These are phyloP conservation scores for Wakefieldia striispora DNA, from an alignment of 768 basidiomycete species.

Conservation along the genomic window DNA sequence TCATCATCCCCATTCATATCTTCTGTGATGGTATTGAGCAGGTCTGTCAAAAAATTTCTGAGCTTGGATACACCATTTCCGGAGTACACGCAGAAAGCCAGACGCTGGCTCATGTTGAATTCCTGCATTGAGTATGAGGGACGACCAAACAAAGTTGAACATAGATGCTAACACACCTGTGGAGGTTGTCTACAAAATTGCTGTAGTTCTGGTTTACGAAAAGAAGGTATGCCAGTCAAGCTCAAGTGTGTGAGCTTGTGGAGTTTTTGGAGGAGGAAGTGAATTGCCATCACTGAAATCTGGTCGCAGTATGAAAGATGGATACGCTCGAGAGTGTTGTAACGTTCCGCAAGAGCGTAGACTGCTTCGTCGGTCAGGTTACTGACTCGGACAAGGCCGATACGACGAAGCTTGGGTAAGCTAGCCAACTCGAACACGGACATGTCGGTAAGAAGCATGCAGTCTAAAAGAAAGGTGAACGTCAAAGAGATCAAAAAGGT, in stretches of 20 bases:
- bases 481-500: not conserved
- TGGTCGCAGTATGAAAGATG: conserved; percentile 98
- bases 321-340: conserved; percentile 88
- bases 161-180: conserved; percentile 49
- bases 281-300: conserved; percentile 87
- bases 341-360: conserved; percentile 80
- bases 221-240: conserved; percentile 94
- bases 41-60: conserved; percentile 71
- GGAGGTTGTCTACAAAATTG: conserved; percentile 89
- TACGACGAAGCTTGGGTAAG: conserved; percentile 86
- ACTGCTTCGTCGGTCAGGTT: conserved; percentile 95
- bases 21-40: conserved; percentile 75
- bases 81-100: conserved; percentile 95
- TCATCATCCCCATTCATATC: conserved; percentile 62
- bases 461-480: conserved; percentile 51
- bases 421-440: conserved; percentile 88
- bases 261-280: conserved; percentile 86
- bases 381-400: conserved; percentile 91
- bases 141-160: not conserved
- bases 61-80: conserved; percentile 86
- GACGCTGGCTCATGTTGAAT: conserved; percentile 85
- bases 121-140: conserved; percentile 51
- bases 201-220: conserved; percentile 82
- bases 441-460: conserved; percentile 84
- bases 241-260: conserved; percentile 92